Conservation (phyloP, 306 rosid species). For the Cucumis hystrix region DNA sequence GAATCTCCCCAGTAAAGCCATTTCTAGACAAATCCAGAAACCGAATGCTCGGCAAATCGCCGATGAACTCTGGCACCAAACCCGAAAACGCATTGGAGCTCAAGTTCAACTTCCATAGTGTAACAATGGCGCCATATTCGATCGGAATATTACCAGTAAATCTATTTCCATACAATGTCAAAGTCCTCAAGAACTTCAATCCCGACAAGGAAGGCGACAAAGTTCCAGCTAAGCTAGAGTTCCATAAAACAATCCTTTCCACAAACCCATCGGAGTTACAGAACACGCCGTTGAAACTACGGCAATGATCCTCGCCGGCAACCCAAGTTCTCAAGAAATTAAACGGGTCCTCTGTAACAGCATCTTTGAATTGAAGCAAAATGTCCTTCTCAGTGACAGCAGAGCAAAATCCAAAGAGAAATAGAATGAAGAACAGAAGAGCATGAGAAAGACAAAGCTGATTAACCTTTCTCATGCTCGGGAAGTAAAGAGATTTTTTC, state of each 20-base stretch:
- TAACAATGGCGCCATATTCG: constrained; percentile 43
- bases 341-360: constrained; percentile 56
- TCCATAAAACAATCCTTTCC: constrained; percentile 78
- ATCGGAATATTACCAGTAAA: constrained; percentile 63
- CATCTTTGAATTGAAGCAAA: constrained; percentile 82
- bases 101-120: constrained; percentile 87
- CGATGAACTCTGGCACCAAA: constrained; percentile 74
- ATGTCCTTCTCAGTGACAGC: constrained; percentile 57
- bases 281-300: constrained; percentile 41
- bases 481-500: constrained; percentile 8
- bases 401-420: constrained; percentile 23
- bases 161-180: constrained; percentile 75
- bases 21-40: constrained; percentile 86
- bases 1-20: constrained; percentile 66
- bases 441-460: constrained; percentile 55
- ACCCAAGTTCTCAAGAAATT: constrained; percentile 54
- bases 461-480: constrained; percentile 75
- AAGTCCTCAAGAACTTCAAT: constrained; percentile 59
- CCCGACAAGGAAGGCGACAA: constrained; percentile 60
- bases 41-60: constrained; percentile 63
- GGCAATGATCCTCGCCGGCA: constrained; percentile 55
- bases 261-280: constrained; percentile 69
- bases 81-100: constrained; percentile 81
- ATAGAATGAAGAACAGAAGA: constrained; percentile 37
- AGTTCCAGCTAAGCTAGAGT: constrained; percentile 66